These are phyloP conservation scores for Kwoniella mangroviensis DNA, from an alignment of 768 basidiomycete genomes.

Conservation along the genomic window DNA sequence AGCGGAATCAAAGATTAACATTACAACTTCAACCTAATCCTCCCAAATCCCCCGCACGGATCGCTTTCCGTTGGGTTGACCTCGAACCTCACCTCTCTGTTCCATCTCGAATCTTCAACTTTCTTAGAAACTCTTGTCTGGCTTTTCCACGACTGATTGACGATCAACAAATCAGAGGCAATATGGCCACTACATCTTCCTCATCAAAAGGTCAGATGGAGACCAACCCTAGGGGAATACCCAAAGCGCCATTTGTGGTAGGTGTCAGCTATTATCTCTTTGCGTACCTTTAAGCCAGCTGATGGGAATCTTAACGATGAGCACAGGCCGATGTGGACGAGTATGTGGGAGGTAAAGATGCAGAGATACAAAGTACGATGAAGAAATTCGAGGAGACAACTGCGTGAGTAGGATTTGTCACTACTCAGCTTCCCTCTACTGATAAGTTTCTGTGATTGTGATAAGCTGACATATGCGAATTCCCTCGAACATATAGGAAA, in stretches of 20 bases:
- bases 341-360: conserved; percentile 78
- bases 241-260: conserved; percentile 92
- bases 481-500: conserved; percentile 67
- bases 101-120: background rate
- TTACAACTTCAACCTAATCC: background rate
- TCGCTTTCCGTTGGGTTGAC: conserved; percentile 7
- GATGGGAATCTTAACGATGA: background rate
- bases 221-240: conserved; percentile 89
- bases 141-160: background rate
- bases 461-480: background rate
- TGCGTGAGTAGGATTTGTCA: conserved; percentile 67
- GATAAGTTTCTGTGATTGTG: background rate
- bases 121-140: background rate
- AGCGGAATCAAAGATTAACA: conserved; percentile 10
- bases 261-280: conserved; percentile 49
- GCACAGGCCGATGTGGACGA: conserved; percentile 81
- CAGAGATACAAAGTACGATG: conserved; percentile 75
- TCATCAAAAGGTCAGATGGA: conserved; percentile 56
- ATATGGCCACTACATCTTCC: conserved; percentile 30
- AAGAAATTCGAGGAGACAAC: conserved; percentile 87
- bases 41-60: background rate
- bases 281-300: background rate
- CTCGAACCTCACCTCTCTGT: background rate
- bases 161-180: background rate
- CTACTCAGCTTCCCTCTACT: background rate